Evolutionary conservation across 257 asterid species (phyloP).

Genomic region (Osmanthus fragrans): DNA sequence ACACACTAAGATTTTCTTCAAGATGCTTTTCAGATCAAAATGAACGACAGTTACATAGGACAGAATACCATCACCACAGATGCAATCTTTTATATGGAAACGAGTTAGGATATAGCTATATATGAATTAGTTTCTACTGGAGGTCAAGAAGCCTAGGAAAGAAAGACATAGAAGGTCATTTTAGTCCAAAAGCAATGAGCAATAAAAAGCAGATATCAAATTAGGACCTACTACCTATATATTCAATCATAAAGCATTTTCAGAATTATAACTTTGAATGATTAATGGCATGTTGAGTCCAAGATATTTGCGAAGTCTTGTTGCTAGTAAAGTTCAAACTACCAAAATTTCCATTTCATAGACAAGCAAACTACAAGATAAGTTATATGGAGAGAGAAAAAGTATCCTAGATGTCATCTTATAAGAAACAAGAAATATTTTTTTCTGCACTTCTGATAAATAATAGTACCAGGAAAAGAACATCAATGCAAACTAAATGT

Average conservation of each 20-base stretch:
- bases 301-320: background rate
- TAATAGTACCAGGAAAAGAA: background rate
- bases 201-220: background rate
- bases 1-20: background rate
- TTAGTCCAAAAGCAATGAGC: background rate
- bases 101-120: background rate
- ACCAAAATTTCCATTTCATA: background rate
- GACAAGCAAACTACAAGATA: background rate
- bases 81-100: background rate
- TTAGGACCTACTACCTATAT: background rate
- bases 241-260: background rate
- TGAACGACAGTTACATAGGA: background rate
- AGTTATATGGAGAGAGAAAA: background rate
- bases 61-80: background rate
- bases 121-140: background rate
- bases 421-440: background rate
- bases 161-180: conserved; percentile 15
- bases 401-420: background rate
- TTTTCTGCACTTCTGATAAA: background rate
- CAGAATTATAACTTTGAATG: background rate
- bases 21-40: background rate
- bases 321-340: background rate
- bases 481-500: background rate
- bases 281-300: background rate
- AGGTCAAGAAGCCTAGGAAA: background rate